Conservation (phyloP, 2,329 filamentous ascomycete species). For the Ophiostoma fasciatum region DNA sequence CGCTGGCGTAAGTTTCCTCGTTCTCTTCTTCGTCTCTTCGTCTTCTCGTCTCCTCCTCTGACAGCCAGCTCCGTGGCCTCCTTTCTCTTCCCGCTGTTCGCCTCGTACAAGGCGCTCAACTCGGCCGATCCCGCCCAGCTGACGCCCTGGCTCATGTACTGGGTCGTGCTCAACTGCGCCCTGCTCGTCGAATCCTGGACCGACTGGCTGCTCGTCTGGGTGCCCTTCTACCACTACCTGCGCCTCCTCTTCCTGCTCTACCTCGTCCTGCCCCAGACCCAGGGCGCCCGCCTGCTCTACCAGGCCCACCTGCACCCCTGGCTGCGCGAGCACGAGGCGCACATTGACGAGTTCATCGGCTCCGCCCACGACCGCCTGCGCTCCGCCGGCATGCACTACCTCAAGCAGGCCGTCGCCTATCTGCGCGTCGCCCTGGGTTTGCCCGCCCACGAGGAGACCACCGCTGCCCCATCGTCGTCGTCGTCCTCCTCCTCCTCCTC, state of each 20-base stretch:
- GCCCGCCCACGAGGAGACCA: slow-evolving; percentile 35
- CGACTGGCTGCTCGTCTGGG: slow-evolving; percentile 73
- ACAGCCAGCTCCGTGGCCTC: slow-evolving; percentile 60
- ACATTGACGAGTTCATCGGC: slow-evolving; percentile 84
- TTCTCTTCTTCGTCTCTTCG: not conserved
- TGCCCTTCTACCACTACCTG: slow-evolving; percentile 89
- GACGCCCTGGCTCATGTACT: slow-evolving; percentile 98
- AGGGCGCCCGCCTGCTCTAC: slow-evolving; percentile 79
- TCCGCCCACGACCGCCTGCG: slow-evolving; percentile 65
- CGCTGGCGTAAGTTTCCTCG: slow-evolving; percentile 12
- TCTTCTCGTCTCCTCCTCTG: not conserved
- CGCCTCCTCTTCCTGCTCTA: slow-evolving; percentile 80
- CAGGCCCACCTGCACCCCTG: slow-evolving; percentile 76
- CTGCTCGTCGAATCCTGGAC: slow-evolving; percentile 77
- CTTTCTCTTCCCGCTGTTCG: slow-evolving; percentile 88
- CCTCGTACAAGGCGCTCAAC: slow-evolving; percentile 95
- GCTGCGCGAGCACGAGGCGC: slow-evolving; percentile 68
- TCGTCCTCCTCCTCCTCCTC: too few relatives aligned
- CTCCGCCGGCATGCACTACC: slow-evolving; percentile 59
- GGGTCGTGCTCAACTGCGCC: slow-evolving; percentile 76
- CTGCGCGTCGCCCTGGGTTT: slow-evolving; percentile 67
- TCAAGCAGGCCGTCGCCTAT: slow-evolving; percentile 55
- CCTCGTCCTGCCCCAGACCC: slow-evolving; percentile 93
- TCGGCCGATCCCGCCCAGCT: slow-evolving; percentile 78
- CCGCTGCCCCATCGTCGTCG: too few relatives aligned